A percentile compares a stretch with the other conserved stretches of the same genome.
phyloP scores from a whole-genome alignment of 805 yeast genomes.

The Groenewaldozyma salmanticensis region DNA sequence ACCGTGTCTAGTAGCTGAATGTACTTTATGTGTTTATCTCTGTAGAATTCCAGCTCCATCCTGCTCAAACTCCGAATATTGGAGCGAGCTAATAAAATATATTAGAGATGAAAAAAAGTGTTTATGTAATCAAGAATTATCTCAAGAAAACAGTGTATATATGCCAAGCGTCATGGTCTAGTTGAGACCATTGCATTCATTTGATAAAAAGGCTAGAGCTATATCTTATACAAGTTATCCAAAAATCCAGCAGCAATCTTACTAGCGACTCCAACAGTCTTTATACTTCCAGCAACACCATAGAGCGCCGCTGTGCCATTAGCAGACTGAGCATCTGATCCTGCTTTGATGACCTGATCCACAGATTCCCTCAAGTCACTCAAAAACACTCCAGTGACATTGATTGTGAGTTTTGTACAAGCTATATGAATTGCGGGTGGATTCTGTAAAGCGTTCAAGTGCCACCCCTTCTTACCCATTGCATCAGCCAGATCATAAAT shows the following conservation, averaged over 20 bases:
- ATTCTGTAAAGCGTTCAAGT: constrained; percentile 71
- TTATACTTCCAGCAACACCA: constrained; percentile 91
- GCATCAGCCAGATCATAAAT: constrained; percentile 74
- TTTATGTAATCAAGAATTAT: no score
- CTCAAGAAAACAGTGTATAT: no score
- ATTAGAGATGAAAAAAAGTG: no score
- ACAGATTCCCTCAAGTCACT: constrained; percentile 40
- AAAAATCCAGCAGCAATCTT: constrained; percentile 68
- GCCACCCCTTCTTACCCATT: constrained; percentile 72
- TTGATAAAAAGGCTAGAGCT: no score
- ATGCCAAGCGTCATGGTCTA: no score
- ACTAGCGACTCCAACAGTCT: constrained; percentile 77
- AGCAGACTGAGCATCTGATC: constrained; percentile 17
- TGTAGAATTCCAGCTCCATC: constrained; percentile 16
- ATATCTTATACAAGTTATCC: constrained; percentile 62
- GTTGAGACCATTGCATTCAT: no score
- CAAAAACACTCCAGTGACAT: constrained; percentile 51
- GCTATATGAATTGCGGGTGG: constrained; percentile 93
- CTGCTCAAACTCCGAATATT: no score
- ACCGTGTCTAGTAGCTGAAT: constrained; percentile 42
- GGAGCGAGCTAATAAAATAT: no score
- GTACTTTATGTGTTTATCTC: constrained; percentile 50
- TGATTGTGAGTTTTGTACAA: constrained; percentile 59
- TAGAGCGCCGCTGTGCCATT: constrained; percentile 75
- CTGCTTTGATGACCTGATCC: constrained; percentile 29